These are phyloP conservation scores for Golovinomyces cichoracearum DNA, from an alignment of 2,329 filamentous ascomycete species.

Conservation along the genomic window DNA sequence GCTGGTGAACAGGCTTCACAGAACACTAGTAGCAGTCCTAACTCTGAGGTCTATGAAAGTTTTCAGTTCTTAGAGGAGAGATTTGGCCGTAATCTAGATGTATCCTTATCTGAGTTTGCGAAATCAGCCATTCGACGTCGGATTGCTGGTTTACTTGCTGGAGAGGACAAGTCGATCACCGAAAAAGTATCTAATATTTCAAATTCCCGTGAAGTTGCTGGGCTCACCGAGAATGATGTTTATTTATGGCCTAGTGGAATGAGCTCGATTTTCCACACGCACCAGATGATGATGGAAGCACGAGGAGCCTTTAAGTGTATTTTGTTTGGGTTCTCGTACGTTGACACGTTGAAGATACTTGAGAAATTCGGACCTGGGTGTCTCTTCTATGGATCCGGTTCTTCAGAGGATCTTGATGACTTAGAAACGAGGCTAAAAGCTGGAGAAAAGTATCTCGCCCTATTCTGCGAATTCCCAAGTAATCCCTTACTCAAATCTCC, in stretches of 20 bases:
- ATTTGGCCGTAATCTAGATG: slow-evolving; percentile 71
- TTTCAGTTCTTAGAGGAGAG: slow-evolving; percentile 73
- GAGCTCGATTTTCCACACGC: slow-evolving; percentile 80
- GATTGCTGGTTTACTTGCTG: slow-evolving; percentile 60
- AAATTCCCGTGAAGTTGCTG: slow-evolving; percentile 30
- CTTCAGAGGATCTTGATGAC: slow-evolving; percentile 54
- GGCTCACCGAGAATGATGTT: slow-evolving; percentile 62
- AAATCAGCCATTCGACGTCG: slow-evolving; percentile 64
- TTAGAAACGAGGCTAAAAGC: slow-evolving; percentile 42
- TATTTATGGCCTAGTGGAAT: slow-evolving; percentile 77
- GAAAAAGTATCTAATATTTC: slow-evolving; percentile 23
- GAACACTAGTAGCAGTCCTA: neutral
- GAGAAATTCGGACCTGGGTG: slow-evolving; percentile 84
- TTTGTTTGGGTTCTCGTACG: slow-evolving; percentile 90
- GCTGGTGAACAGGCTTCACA: neutral
- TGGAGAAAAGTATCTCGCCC: slow-evolving; percentile 52
- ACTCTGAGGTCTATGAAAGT: slow-evolving; percentile 29
- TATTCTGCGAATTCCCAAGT: slow-evolving; percentile 88
- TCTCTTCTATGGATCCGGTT: slow-evolving; percentile 64
- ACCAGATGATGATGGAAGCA: slow-evolving; percentile 42
- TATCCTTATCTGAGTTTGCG: slow-evolving; percentile 53
- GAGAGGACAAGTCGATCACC: slow-evolving; percentile 37
- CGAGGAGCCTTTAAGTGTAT: slow-evolving; percentile 48
- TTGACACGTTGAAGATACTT: slow-evolving; percentile 84
- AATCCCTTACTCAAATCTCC: slow-evolving; percentile 75